A percentile compares a stretch with the other conserved stretches of the same genome.
These are phyloP conservation scores for Acanthamoeba castellanii DNA, from an alignment of 208 protist genomes.

Conservation along the genomic window DNA sequence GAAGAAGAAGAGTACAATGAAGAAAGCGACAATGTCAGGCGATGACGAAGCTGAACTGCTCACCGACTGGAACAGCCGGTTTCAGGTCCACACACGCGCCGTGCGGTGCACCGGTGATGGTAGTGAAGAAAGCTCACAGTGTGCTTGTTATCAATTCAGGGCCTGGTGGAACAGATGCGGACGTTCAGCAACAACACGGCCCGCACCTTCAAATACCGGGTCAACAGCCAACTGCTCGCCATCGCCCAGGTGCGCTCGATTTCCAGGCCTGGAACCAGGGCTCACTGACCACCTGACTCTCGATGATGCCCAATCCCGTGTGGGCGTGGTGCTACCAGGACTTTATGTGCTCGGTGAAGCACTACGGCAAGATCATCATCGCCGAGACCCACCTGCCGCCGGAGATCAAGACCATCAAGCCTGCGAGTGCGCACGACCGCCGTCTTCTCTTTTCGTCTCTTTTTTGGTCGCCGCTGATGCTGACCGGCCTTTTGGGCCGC, in stretches of 20 bases:
- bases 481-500: background rate
- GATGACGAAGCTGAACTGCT: background rate
- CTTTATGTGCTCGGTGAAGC: slow-evolving; percentile 43
- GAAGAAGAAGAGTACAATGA: too few species aligned
- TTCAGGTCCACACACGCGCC: background rate
- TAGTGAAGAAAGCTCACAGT: background rate
- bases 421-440: background rate
- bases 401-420: slow-evolving; percentile 47
- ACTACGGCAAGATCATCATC: slow-evolving; percentile 49
- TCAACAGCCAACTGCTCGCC: background rate
- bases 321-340: background rate
- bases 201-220: background rate
- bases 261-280: too few species aligned
- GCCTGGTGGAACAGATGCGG: background rate
- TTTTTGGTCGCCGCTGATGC: background rate
- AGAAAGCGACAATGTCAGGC: too few species aligned
- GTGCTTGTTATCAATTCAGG: background rate
- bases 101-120: too few species aligned
- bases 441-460: background rate
- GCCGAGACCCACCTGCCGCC: background rate
- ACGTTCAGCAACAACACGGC: slow-evolving; percentile 7
- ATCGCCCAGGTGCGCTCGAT: background rate
- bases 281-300: too few species aligned
- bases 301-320: background rate
- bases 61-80: slow-evolving; percentile 1